Percentiles rank a stretch among this genome's conserved stretches.
These are phyloP conservation scores for Thalassiosira hispida DNA, from an alignment of 352 stramenopile species.

Conservation along the genomic window DNA sequence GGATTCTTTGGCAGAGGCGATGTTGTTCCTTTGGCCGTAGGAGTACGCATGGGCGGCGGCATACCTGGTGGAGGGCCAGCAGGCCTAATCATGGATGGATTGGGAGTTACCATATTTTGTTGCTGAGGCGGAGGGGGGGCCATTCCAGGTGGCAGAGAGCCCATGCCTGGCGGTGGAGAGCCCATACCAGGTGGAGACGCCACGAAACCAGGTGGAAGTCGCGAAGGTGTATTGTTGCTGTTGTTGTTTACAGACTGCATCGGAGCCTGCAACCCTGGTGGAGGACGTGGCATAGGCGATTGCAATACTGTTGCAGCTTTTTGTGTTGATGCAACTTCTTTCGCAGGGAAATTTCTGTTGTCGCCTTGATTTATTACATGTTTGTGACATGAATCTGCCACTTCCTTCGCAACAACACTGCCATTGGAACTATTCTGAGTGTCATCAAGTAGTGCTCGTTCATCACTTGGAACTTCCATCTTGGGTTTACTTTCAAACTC, in stretches of 20 bases:
- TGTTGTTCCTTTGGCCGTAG: background rate
- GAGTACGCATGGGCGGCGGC: slow-evolving; percentile 9
- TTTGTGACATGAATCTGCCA: slow-evolving; percentile 7
- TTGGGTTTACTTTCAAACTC: slow-evolving; percentile 17
- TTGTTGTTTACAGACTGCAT: background rate
- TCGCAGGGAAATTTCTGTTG: background rate
- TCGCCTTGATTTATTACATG: background rate
- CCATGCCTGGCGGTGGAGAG: background rate
- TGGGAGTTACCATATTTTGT: slow-evolving; percentile 2
- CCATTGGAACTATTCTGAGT: slow-evolving; percentile 5
- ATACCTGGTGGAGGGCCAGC: slow-evolving; percentile 26
- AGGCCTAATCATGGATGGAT: slow-evolving; percentile 1
- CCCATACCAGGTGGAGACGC: slow-evolving; percentile 14
- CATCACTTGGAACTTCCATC: background rate
- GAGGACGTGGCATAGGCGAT: background rate
- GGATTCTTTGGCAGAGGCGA: background rate
- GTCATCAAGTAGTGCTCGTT: background rate
- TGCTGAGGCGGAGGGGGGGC: no score
- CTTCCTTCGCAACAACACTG: background rate
- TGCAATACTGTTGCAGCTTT: background rate
- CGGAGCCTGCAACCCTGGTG: slow-evolving; percentile 11
- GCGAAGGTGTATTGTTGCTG: background rate
- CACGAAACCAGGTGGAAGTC: background rate
- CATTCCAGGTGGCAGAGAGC: no score
- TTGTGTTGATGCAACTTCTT: background rate